A percentile compares a stretch with the other conserved stretches of the same genome.
Conservation (phyloP, 768 basidiomycete species). For the Megacollybia marginata region DNA sequence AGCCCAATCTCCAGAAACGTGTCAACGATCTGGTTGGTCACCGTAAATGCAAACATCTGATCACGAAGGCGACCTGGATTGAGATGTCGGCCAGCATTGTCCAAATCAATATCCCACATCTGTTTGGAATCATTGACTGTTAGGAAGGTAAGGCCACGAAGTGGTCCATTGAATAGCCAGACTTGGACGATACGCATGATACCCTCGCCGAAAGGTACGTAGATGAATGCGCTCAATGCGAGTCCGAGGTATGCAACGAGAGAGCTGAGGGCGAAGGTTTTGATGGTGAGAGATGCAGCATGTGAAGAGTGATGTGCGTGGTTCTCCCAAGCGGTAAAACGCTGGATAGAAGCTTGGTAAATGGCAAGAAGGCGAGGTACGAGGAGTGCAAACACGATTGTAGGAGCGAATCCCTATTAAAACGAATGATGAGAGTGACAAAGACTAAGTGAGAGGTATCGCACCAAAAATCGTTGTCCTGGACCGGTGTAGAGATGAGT, state of each 20-base stretch:
- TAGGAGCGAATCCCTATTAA: constrained; percentile 69
- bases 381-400: constrained; percentile 71
- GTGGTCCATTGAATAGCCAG: constrained; percentile 11
- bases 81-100: constrained; percentile 27
- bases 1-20: constrained; percentile 75
- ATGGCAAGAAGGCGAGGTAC: constrained; percentile 74
- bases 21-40: constrained; percentile 81
- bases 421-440: not conserved
- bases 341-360: constrained; percentile 61
- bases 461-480: constrained; percentile 69
- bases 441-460: constrained; percentile 19
- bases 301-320: constrained; percentile 76
- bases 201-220: constrained; percentile 86
- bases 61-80: constrained; percentile 68
- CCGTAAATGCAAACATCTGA: constrained; percentile 90
- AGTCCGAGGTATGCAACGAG: constrained; percentile 90
- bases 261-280: constrained; percentile 83
- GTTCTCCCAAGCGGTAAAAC: constrained; percentile 90
- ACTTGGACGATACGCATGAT: constrained; percentile 57
- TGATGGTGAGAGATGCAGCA: constrained; percentile 75
- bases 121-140: constrained; percentile 37
- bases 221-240: constrained; percentile 85
- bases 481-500: constrained; percentile 85
- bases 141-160: constrained; percentile 9
- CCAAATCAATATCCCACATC: constrained; percentile 13